Conservation (phyloP, 1,284 basidiomycete genomes). For the Irpex sp. region DNA sequence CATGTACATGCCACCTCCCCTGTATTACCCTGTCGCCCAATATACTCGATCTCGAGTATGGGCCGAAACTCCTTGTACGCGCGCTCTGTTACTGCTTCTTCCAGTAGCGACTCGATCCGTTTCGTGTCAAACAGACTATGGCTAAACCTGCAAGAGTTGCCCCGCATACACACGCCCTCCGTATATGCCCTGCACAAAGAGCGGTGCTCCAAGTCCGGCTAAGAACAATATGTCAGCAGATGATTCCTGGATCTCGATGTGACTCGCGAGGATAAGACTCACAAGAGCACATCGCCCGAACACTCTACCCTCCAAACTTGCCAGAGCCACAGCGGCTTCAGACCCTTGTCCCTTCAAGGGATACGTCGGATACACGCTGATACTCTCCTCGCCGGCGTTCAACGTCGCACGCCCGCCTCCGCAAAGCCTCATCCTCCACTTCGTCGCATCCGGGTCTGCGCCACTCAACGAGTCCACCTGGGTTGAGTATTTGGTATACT, state of each 20-base stretch:
- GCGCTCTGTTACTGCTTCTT: constrained; percentile 10
- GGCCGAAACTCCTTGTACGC: constrained; percentile 10
- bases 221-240: background rate
- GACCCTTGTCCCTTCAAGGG: constrained; percentile 12
- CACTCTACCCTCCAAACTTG: constrained; percentile 4
- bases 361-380: constrained; percentile 13
- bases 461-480: background rate
- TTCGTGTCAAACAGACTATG: constrained; percentile 9
- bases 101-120: constrained; percentile 9
- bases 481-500: constrained; percentile 12
- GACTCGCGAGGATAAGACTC: background rate
- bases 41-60: constrained; percentile 12
- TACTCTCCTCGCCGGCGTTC: constrained; percentile 2
- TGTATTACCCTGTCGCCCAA: background rate
- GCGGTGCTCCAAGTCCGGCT: constrained; percentile 4
- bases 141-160: constrained; percentile 2
- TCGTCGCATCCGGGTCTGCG: constrained; percentile 5
- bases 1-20: constrained; percentile 1
- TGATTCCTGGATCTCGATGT: too few species aligned
- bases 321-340: constrained; percentile 7
- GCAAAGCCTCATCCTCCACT: constrained; percentile 10
- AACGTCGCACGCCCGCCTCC: constrained; percentile 12
- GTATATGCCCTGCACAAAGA: constrained; percentile 3
- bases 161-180: background rate
- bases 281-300: constrained; percentile 12